Conservation (phyloP, 2,329 filamentous ascomycete species). For the Beauveria asiatica region DNA sequence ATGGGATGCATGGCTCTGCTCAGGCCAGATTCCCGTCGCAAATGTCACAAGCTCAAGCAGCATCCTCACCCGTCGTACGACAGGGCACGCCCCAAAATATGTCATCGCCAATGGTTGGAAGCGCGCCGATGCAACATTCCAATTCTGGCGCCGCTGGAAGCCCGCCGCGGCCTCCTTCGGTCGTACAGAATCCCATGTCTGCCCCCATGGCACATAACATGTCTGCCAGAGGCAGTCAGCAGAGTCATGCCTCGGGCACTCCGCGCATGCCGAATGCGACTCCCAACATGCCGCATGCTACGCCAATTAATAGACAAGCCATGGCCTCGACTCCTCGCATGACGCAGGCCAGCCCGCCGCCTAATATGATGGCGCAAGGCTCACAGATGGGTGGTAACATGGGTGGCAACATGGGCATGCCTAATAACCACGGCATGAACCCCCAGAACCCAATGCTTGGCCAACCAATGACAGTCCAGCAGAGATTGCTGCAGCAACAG, state of each 20-base stretch:
- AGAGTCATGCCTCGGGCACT: conserved; percentile 56
- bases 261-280: conserved; percentile 54
- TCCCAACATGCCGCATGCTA: conserved; percentile 51
- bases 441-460: conserved; percentile 31
- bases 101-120: conserved; percentile 57
- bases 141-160: conserved; percentile 62
- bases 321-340: conserved; percentile 52
- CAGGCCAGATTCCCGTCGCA: conserved; percentile 43
- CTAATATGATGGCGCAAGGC: conserved; percentile 49
- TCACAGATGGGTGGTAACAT: conserved; percentile 45
- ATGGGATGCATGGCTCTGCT: conserved; percentile 28
- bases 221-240: conserved; percentile 56
- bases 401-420: conserved; percentile 38
- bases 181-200: conserved; percentile 53
- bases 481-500: conserved; percentile 35
- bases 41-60: conserved; percentile 49
- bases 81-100: conserved; percentile 57
- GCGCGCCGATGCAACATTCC: conserved; percentile 55
- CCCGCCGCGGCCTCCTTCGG: conserved; percentile 57
- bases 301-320: conserved; percentile 46
- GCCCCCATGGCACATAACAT: conserved; percentile 54
- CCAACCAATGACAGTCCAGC: conserved; percentile 40
- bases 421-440: conserved; percentile 39
- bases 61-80: conserved; percentile 58
- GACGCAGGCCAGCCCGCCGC: conserved; percentile 53